Percentiles rank a stretch among this genome's conserved stretches.
These are phyloP conservation scores for Trichoderma citrinoviride DNA, from an alignment of 2,329 filamentous ascomycete genomes.

Conservation along the genomic window DNA sequence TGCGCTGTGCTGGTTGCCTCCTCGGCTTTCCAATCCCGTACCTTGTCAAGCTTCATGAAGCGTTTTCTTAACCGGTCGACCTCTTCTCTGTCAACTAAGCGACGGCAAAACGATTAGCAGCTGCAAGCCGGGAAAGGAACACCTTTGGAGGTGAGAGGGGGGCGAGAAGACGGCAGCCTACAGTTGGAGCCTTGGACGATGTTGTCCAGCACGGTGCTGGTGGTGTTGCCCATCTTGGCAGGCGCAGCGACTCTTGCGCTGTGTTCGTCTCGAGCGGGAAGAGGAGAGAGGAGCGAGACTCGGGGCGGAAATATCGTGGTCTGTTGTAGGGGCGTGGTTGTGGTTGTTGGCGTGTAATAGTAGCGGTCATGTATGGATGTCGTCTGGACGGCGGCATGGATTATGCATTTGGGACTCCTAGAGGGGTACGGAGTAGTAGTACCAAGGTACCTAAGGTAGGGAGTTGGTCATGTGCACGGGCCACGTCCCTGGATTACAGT, in stretches of 20 bases:
- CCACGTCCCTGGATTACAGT: slow-evolving; percentile 9
- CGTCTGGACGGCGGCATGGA: not conserved
- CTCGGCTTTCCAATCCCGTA: slow-evolving; percentile 39
- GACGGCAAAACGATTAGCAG: not conserved
- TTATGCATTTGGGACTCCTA: not conserved
- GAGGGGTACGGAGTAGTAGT: too few relatives aligned
- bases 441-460: too few relatives aligned
- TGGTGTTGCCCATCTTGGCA: slow-evolving; percentile 63
- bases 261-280: too few relatives aligned
- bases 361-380: not conserved
- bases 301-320: not conserved
- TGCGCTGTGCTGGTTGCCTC: not conserved
- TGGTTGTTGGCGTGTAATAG: not conserved
- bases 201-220: slow-evolving; percentile 79
- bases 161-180: slow-evolving; percentile 40
- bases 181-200: slow-evolving; percentile 97
- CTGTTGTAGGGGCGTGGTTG: not conserved
- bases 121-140: not conserved
- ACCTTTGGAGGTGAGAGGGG: not conserved
- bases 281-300: not conserved
- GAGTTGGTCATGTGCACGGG: slow-evolving; percentile 23
- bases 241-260: slow-evolving; percentile 2
- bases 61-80: slow-evolving; percentile 93
- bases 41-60: slow-evolving; percentile 99
- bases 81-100: slow-evolving; percentile 88